Base-by-base conservation (phyloP, 345 rosid genomes). In the Fremontodendron californicum region DNA sequence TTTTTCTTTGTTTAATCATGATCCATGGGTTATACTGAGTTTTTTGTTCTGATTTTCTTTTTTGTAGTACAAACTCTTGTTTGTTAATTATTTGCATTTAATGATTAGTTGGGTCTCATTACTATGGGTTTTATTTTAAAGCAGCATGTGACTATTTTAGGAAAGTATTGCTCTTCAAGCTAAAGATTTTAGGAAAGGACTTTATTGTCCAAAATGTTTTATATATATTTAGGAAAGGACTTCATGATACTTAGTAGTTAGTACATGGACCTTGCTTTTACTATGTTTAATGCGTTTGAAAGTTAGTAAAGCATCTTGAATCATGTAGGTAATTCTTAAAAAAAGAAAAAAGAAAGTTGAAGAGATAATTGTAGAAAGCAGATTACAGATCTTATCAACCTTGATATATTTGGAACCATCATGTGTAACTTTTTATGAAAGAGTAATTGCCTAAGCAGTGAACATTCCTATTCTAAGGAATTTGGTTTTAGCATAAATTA, bases 91-190 rank as follows among this genome's bases (percentile, higher is more conserved):
- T 42, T 68, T 21, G 31, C 33, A 12, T 68, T 68, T 68, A 68
- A 68, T 25, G 52, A 43, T 9, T 43, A 6, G 52, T 43, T 68
- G 33, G 54, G 25, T 40, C 35, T 43, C 43, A 21, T 13, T 23
- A 67, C 33, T 13, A 13, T 42, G 54, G 52, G 48, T 65, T 65
- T 40, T 65, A 39, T n/a, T 65, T 65, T 39, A 9, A 15, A 39
- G 10, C 48, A 9, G 15, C 9, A 19, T 39, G 46, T 37, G 16
- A 37, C 48, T 65, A n/a, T 39, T 65, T 65, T 10, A 39, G 71
- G 49, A 39, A 68, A 43, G 37, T 35, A 43, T 43, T 68, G 25
- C n/a, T 68, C 54, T 43, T 43, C 72, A 68, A 68, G 54, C 52
- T 23, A 25, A 25, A 23, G n/a, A 11, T 12, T 13, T n/a, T n/a